Conservation (phyloP, 177 flowering plant species). For the Telopea speciosissima region DNA sequence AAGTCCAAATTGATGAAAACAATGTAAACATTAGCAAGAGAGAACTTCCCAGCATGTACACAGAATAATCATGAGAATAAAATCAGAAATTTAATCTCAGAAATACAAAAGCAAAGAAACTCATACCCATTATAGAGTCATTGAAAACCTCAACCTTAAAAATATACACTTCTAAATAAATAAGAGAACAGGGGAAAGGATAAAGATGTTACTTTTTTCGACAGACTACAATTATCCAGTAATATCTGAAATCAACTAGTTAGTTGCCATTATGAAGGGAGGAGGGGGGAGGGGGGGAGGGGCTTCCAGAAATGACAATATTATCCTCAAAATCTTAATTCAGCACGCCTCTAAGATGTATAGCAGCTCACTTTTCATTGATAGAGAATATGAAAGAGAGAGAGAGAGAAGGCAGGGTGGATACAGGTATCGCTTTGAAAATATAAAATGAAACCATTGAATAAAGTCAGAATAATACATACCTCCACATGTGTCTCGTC, state of each 20-base stretch:
- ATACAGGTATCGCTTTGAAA: neutral
- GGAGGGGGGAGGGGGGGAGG: no score
- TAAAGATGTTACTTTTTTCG: no score
- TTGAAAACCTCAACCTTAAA: no score
- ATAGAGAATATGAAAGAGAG: neutral
- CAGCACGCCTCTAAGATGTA: neutral
- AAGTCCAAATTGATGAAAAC: neutral
- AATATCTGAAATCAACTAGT: no score
- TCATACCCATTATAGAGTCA: no score
- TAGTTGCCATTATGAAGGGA: no score
- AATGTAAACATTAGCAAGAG: neutral
- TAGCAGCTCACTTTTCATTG: slow-evolving; percentile 1
- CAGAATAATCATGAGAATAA: no score
- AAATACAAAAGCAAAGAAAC: no score
- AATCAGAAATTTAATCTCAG: no score
- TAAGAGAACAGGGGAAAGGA: no score
- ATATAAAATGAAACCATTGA: neutral
- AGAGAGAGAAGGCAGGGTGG: neutral
- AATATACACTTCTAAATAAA: no score
- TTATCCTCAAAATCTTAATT: neutral
- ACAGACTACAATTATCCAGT: no score
- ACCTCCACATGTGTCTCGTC: slow-evolving; percentile 99
- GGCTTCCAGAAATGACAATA: neutral
- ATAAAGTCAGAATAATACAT: slow-evolving; percentile 8
- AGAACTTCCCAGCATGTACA: neutral